Evolutionary conservation across 805 yeast genomes (phyloP).

Genomic region (Candida sonorensis): DNA sequence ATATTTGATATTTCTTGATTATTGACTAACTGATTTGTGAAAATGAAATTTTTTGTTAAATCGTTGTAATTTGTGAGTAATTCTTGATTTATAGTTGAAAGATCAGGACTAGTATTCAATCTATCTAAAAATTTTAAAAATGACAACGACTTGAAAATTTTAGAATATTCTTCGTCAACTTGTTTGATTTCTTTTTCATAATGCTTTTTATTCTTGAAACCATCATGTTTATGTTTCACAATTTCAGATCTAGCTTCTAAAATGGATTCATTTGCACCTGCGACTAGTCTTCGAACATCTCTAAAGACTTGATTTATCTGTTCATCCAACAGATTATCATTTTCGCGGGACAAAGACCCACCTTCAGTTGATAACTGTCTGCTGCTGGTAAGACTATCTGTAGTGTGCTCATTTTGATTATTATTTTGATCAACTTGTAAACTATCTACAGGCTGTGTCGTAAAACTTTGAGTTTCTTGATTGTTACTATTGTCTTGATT

Average conservation of each 20-base stretch:
- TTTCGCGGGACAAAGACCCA: too few species aligned
- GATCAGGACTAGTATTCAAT: conserved; percentile 19
- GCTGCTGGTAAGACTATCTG: too few species aligned
- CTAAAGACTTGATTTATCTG: conserved; percentile 20
- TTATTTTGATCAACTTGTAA: too few species aligned
- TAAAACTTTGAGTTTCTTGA: too few species aligned
- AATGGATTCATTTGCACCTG: conserved; percentile 21
- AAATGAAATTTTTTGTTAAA: conserved; percentile 18
- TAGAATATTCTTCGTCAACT: conserved; percentile 20
- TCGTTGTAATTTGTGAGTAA: conserved; percentile 17
- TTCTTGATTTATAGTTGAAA: conserved; percentile 14
- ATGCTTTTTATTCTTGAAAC: conserved; percentile 4
- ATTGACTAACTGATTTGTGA: conserved; percentile 20
- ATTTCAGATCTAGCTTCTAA: conserved; percentile 22
- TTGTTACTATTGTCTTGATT: too few species aligned
- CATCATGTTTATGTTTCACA: conserved; percentile 15
- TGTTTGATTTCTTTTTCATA: conserved; percentile 3
- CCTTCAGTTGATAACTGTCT: too few species aligned
- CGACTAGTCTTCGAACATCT: conserved; percentile 21
- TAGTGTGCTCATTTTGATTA: too few species aligned
- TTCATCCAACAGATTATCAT: conserved; percentile 13
- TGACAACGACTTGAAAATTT: conserved; percentile 19
- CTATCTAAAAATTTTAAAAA: conserved; percentile 23
- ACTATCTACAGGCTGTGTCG: too few species aligned
- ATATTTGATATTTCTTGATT: conserved; percentile 25